A percentile compares a stretch with the other conserved stretches of the same genome.
Conservation (phyloP, 768 basidiomycete genomes). For the Termitomyces sp. region DNA sequence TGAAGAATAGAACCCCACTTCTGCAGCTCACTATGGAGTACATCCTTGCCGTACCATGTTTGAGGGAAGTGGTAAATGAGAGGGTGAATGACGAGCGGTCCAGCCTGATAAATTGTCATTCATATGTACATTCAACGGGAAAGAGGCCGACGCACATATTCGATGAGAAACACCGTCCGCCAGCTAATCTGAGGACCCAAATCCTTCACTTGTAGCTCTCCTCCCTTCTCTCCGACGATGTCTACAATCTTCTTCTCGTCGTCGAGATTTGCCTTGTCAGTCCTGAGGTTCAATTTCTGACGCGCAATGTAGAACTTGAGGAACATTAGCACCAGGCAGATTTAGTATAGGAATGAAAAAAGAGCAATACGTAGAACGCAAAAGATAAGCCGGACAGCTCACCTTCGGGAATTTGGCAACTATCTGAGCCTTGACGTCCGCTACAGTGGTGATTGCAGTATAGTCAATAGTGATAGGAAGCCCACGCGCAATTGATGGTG, state of each 20-base stretch:
- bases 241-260: conserved; percentile 58
- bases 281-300: conserved; percentile 67
- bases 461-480: conserved; percentile 49
- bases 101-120: conserved; percentile 42
- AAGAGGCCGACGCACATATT: conserved; percentile 72
- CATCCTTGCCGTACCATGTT: conserved; percentile 62
- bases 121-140: background rate
- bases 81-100: conserved; percentile 88
- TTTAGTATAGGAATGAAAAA: background rate
- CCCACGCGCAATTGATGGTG: conserved; percentile 39
- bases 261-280: conserved; percentile 52
- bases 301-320: conserved; percentile 63
- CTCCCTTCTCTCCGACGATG: conserved; percentile 52
- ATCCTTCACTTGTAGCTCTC: conserved; percentile 79
- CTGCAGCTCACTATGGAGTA: conserved; percentile 74
- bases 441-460: conserved; percentile 48
- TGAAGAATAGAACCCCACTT: conserved; percentile 32
- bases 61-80: conserved; percentile 69
- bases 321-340: background rate
- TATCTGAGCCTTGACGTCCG: conserved; percentile 65
- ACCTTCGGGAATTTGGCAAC: conserved; percentile 35
- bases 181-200: conserved; percentile 87
- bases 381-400: conserved; percentile 2
- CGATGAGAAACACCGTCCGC: conserved; percentile 83
- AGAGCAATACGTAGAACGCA: background rate